Evolutionary conservation across 306 rosid species (phyloP).

Genomic region (Prunus davidiana): DNA sequence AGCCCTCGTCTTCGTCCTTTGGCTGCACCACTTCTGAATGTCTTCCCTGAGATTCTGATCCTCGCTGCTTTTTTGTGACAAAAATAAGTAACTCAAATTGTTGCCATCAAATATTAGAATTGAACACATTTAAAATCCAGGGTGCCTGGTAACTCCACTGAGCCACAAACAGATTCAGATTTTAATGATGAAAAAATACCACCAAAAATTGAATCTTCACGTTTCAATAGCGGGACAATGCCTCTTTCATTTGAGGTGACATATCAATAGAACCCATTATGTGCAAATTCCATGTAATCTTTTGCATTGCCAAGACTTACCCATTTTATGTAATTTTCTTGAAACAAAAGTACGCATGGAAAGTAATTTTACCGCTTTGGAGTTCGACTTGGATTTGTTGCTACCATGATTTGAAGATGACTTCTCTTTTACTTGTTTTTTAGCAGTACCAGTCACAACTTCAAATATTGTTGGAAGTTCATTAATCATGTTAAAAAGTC

Average conservation of each 20-base stretch:
- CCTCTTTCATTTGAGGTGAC: neutral
- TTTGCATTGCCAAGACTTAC: no score
- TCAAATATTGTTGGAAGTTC: conserved; percentile 84
- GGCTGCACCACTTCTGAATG: conserved; percentile 36
- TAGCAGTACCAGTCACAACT: conserved; percentile 76
- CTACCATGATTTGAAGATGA: conserved; percentile 68
- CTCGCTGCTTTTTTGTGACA: conserved; percentile 40
- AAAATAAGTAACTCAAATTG: neutral
- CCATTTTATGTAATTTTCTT: neutral
- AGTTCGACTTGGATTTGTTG: conserved; percentile 71
- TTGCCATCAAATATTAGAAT: neutral
- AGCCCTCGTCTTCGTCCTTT: conserved; percentile 65
- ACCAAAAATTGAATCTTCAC: neutral
- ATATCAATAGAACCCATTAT: neutral
- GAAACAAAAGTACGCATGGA: neutral
- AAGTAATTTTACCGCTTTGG: conserved; percentile 51
- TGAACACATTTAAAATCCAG: neutral
- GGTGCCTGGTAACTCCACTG: neutral
- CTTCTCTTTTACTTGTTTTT: conserved; percentile 82
- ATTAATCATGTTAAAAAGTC: conserved; percentile 81
- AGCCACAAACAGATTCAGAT: neutral
- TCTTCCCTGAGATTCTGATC: conserved; percentile 51
- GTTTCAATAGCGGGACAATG: neutral
- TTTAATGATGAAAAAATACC: neutral
- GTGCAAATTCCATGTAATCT: no score